phyloP scores from a whole-genome alignment of 2,329 filamentous ascomycete species.

The Penicillium sp. region DNA sequence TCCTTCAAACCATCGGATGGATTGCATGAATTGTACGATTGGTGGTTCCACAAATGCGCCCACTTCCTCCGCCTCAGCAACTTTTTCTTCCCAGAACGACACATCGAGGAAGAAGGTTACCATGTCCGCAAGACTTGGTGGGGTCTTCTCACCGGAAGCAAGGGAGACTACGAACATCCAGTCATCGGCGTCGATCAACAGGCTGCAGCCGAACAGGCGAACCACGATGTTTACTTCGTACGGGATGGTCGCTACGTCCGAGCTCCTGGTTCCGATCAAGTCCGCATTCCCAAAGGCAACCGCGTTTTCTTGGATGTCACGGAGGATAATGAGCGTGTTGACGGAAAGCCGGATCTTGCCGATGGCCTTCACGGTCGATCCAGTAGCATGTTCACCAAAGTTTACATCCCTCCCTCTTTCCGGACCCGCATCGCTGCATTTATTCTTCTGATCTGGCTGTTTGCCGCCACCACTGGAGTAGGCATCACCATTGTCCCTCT shows the following conservation, averaged over 20 bases:
- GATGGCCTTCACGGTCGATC: slow-evolving; percentile 62
- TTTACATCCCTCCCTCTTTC: slow-evolving; percentile 86
- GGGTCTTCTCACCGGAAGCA: slow-evolving; percentile 35
- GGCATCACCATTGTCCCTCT: slow-evolving; percentile 83
- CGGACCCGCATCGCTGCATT: slow-evolving; percentile 77
- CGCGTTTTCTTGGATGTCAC: slow-evolving; percentile 78
- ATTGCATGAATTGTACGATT: slow-evolving; percentile 82
- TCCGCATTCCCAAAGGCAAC: slow-evolving; percentile 84
- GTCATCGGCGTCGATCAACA: slow-evolving; percentile 36
- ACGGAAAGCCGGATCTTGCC: slow-evolving; percentile 57
- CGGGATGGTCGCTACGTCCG: slow-evolving; percentile 81
- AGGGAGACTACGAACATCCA: slow-evolving; percentile 40
- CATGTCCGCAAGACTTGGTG: slow-evolving; percentile 63
- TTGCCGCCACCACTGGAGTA: slow-evolving; percentile 85
- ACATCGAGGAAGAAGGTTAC: slow-evolving; percentile 77
- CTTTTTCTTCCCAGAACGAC: slow-evolving; percentile 87
- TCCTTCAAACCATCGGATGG: slow-evolving; percentile 83
- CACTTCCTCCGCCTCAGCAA: slow-evolving; percentile 77
- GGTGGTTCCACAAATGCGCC: slow-evolving; percentile 94
- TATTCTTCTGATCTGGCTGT: slow-evolving; percentile 87
- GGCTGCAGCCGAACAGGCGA: slow-evolving; percentile 42
- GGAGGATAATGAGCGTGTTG: slow-evolving; percentile 65
- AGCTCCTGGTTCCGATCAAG: slow-evolving; percentile 91
- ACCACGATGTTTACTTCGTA: slow-evolving; percentile 54
- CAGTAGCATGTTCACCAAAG: slow-evolving; percentile 65